Evolutionary conservation across 176 grass and related monocot species (phyloP).

Genomic region (Oryza australiensis): DNA sequence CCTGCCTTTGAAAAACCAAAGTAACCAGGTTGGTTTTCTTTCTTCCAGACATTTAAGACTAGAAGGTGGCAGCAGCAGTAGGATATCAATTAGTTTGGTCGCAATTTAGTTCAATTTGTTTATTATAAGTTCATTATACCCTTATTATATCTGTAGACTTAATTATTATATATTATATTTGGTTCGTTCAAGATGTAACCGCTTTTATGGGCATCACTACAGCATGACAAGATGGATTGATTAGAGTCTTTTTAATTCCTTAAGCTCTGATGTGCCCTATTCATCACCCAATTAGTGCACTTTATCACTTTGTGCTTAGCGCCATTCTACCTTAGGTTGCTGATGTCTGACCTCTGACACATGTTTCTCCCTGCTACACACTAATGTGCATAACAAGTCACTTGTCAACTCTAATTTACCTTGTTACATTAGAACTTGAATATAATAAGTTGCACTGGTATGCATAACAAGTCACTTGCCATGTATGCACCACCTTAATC

Average conservation of each 20-base stretch:
- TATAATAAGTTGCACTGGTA: not conserved
- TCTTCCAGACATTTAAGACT: constrained; percentile 10
- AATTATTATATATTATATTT: not conserved
- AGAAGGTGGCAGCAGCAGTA: not conserved
- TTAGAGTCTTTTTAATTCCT: not conserved
- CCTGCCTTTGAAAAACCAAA: constrained; percentile 61
- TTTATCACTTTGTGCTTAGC: not conserved
- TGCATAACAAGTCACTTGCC: not conserved
- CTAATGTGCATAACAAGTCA: not conserved
- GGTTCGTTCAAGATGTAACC: not conserved
- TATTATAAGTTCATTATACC: not conserved
- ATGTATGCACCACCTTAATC: constrained; percentile 13
- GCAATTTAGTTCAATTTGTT: not conserved
- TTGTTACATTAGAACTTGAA: constrained; percentile 14
- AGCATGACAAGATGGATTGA: not conserved
- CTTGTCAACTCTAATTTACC: constrained; percentile 6
- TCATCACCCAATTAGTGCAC: not conserved
- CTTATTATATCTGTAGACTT: not conserved
- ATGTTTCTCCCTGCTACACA: not conserved
- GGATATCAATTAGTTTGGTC: not conserved
- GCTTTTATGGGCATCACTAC: not conserved
- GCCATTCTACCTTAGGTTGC: not conserved
- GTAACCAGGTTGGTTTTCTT: constrained; percentile 66
- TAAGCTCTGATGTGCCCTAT: not conserved
- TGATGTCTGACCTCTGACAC: not conserved